phyloP scores from a whole-genome alignment of 1,139 yeast species.

The Petasospora rhodanensis region DNA sequence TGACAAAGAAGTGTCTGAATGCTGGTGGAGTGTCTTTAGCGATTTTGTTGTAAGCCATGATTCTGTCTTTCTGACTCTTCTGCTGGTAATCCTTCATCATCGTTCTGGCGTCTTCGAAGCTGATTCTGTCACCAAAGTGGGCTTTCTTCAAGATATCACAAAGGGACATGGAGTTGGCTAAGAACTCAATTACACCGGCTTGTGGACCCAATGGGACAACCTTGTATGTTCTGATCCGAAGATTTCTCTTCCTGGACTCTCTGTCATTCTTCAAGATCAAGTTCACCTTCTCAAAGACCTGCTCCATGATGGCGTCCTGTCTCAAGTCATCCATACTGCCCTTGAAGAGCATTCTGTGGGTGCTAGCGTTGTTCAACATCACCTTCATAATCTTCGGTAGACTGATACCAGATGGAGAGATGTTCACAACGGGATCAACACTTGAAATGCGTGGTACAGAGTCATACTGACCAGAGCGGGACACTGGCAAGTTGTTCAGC shows the following conservation, averaged over 20 bases:
- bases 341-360: conserved; percentile 61
- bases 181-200: conserved; percentile 90
- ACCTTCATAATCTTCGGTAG: conserved; percentile 74
- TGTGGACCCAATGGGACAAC: conserved; percentile 87
- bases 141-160: conserved; percentile 61
- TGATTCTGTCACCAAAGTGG: conserved; percentile 45
- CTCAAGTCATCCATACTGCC: conserved; percentile 88
- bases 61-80: conserved; percentile 41
- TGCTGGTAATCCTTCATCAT: conserved; percentile 58
- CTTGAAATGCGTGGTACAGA: conserved; percentile 44
- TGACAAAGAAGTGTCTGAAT: conserved; percentile 65
- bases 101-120: conserved; percentile 55
- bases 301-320: conserved; percentile 97
- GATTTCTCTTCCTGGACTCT: conserved; percentile 49
- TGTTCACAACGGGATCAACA: conserved; percentile 42
- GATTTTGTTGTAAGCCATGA: conserved; percentile 48
- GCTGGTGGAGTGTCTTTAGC: conserved; percentile 58
- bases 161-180: conserved; percentile 67
- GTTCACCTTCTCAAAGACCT: conserved; percentile 86
- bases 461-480: conserved; percentile 40
- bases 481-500: conserved; percentile 34
- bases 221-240: conserved; percentile 76
- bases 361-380: conserved; percentile 50
- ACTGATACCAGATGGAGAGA: conserved; percentile 82
- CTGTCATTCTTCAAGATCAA: conserved; percentile 54